Conservation (phyloP, 441 rosid genomes). For the Adansonia madagascariensis region DNA sequence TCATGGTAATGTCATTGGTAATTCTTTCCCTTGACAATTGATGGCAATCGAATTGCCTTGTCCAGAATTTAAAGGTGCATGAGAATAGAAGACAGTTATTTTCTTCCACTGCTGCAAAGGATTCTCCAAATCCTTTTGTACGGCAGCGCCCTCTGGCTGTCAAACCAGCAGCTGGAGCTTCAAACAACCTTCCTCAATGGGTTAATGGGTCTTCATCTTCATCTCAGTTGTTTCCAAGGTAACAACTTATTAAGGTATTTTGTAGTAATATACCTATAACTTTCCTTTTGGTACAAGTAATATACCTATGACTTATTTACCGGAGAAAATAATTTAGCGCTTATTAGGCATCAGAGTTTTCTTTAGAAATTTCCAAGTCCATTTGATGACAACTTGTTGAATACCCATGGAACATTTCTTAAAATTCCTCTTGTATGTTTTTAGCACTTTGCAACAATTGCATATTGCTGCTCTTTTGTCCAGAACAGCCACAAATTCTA, state of each 20-base stretch:
- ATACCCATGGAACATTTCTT: neutral
- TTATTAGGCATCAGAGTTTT: neutral
- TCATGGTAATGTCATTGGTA: neutral
- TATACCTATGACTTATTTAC: neutral
- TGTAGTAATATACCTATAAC: neutral
- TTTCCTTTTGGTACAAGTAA: neutral
- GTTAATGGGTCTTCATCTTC: slow-evolving; percentile 17
- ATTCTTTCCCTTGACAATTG: neutral
- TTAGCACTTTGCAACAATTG: neutral
- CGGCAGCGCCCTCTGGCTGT: slow-evolving; percentile 20
- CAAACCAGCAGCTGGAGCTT: neutral
- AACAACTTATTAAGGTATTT: neutral
- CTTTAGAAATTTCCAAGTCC: neutral
- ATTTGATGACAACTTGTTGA: neutral
- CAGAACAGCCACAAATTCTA: neutral
- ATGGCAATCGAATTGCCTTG: neutral
- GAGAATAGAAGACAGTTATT: slow-evolving; percentile 22
- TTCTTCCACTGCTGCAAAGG: slow-evolving; percentile 22
- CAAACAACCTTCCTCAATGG: slow-evolving; percentile 21
- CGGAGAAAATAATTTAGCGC: neutral
- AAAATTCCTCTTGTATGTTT: neutral
- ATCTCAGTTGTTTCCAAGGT: slow-evolving; percentile 5
- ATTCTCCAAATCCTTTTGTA: slow-evolving; percentile 21
- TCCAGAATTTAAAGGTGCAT: slow-evolving; percentile 15
- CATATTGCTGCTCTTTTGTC: neutral